Conservation (phyloP, 176 grass and related monocot genomes). For the Eragrostis nindensis region DNA sequence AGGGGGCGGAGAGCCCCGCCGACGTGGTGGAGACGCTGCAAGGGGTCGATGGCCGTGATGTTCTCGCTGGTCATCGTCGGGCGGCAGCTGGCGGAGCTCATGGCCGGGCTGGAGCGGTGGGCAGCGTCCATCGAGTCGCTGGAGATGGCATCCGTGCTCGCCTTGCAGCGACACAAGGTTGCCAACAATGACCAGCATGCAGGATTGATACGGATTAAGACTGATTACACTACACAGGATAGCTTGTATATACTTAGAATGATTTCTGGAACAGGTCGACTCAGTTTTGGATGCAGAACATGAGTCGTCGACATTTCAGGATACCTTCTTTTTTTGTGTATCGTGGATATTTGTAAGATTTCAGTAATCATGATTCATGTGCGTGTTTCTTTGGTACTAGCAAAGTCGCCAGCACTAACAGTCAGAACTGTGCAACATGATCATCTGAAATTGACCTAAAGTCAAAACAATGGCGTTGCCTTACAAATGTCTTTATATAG, state of each 20-base stretch:
- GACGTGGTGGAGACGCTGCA: constrained; percentile 53
- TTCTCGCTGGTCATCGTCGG: constrained; percentile 57
- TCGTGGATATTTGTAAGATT: constrained; percentile 7
- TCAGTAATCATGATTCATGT: not conserved
- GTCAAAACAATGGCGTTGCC: too few species aligned
- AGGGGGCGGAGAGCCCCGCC: constrained; percentile 44
- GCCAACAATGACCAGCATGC: constrained; percentile 4
- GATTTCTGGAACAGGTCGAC: constrained; percentile 8
- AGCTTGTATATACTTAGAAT: constrained; percentile 46
- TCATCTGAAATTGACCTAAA: too few species aligned
- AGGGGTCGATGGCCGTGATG: constrained; percentile 53
- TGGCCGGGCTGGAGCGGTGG: constrained; percentile 48
- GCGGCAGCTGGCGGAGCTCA: constrained; percentile 38
- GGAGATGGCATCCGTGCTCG: too few species aligned
- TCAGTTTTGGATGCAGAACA: not conserved
- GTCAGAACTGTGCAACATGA: too few species aligned
- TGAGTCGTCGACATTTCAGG: too few species aligned
- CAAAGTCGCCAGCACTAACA: too few species aligned
- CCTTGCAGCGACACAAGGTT: constrained; percentile 57
- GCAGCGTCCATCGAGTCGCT: constrained; percentile 43
- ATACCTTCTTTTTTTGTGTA: not conserved
- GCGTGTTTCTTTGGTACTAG: not conserved
- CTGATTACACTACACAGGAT: not conserved
- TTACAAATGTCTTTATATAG: too few species aligned
- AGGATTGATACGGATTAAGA: too few species aligned